phyloP scores from a whole-genome alignment of 306 rosid species.

The Cyamopsis tetragonoloba region DNA sequence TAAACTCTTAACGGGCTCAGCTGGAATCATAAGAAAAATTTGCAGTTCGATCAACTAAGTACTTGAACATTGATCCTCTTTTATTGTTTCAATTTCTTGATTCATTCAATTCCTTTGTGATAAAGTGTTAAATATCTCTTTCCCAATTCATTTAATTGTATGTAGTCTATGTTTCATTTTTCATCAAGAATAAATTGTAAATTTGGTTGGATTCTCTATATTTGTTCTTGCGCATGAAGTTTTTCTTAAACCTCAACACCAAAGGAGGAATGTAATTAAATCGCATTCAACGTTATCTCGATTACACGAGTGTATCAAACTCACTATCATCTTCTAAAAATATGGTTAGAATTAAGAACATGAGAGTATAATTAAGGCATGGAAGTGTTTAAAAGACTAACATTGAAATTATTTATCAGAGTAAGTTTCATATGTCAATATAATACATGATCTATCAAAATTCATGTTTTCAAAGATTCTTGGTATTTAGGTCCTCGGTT shows the following conservation, averaged over 20 bases:
- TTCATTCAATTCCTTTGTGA: not conserved
- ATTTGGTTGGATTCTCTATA: not conserved
- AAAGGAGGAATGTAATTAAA: no score
- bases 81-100: not conserved
- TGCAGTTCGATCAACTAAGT: conserved; percentile 24
- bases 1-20: conserved; percentile 7
- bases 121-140: not conserved
- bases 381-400: no score
- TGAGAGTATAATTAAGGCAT: no score
- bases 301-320: no score
- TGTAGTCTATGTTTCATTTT: not conserved
- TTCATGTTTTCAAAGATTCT: no score
- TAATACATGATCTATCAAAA: no score
- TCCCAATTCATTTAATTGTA: not conserved
- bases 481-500: no score
- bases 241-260: not conserved
- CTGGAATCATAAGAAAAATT: conserved; percentile 26
- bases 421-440: no score
- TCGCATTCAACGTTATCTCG: no score
- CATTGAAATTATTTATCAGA: no score
- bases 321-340: no score
- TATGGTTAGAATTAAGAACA: no score
- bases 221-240: not conserved
- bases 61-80: not conserved
- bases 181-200: not conserved